Base-by-base conservation (phyloP, 139 green algal genomes). In the Haematococcus lacustris region DNA sequence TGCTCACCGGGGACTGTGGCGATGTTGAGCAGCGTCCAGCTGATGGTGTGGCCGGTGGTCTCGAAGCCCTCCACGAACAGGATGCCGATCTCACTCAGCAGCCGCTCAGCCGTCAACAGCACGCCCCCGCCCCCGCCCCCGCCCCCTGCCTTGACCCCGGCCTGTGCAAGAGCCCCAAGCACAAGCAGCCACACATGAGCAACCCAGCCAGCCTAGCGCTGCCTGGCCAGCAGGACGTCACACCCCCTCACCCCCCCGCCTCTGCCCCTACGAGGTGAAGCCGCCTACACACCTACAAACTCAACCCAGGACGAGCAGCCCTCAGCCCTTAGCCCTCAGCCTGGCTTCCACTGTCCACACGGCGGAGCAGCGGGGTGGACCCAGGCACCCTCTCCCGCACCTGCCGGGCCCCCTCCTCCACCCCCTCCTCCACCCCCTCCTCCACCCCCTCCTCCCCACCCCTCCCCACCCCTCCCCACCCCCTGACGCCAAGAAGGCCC, bases 1-100 rank as follows among this genome's bases (percentile, higher is more conserved):
- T n/a, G 13, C 75, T 34, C 26, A 73, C 77, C 81, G 25, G 75
- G 78, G 7, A 67, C 47, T 25, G 77, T 87, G 57, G 77, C 76
- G 5, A 85, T 73, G 68, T 83, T 83, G 43, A 86, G 80, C 37
- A 88, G 73, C 7, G 81, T 85, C 83, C 83, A 88, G 67, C 71
- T 79, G 78, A 85, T 88, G 68, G 83, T 88, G 79, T 88, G 83
- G n/a, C 83, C 83, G 0, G 83, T 89, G 40, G 83, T 89, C 78
- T 89, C 83, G 62, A 89, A 89, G 28, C 83, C 83, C 37, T 37
- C 5, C 28, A 89, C 81, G 73, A 89, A 89, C 67, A 89, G 76
- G 71, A 89, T 89, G 63, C 78, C 39, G 25, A 84, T 79, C 76
- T 84, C 79, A 0, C 66, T 77, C 71, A 84, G 60, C 51, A 84